Evolutionary conservation across 2,329 filamentous ascomycete genomes (phyloP), one percentile per base, ranked within the genome.

Genomic region (Emmonsiellopsis sp.): DNA sequence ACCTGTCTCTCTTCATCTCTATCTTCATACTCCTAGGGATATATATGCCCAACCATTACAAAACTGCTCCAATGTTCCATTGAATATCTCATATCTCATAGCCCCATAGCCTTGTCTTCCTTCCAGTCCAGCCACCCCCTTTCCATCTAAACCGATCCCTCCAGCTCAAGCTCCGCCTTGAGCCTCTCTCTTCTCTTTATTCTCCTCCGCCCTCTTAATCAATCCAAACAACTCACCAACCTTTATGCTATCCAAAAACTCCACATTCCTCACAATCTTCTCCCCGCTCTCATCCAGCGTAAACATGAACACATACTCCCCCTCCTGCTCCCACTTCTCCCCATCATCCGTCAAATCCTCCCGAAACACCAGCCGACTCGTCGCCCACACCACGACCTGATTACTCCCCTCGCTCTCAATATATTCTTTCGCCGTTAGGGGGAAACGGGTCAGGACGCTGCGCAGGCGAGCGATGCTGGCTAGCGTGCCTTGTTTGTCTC

Each of bases 371-470:
- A 33, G 44, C 11, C 39, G 37, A 13, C 37, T 54, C 2, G 52
- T 56, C 17, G 49, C 56, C 56, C 52, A 58, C 14, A 58, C 42
- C 2, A 52, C 56, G 9, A 58, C 56, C 36, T 56, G 49, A 21
- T 47, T 33, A 8, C 37, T 52, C 14, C 48, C 54, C 17, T 54
- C 56, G 21, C 48, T 51, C 11, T 48, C 54, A 3, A 51, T 40
- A 10, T 54, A 51, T 34, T 58, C 54, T 14, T 53, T 56, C 11
- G 36, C 33, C 10, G 17, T 53, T 7, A 58, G 32, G 2, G 51
- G 54, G 11, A 57, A 51, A 1, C 42, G 37, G 27, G 33, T 31
- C 14, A 57, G n/a, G 14, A 56, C 40, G 4, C 49, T 37, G 34
- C 33, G 43, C 14, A 56, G 39, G 4, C 21, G 14, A 6, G 17